Percentiles rank a stretch among this genome's conserved stretches.
These are phyloP conservation scores for Aureobasidium zeae DNA, from an alignment of 2,329 filamentous ascomycete species.

Conservation along the genomic window DNA sequence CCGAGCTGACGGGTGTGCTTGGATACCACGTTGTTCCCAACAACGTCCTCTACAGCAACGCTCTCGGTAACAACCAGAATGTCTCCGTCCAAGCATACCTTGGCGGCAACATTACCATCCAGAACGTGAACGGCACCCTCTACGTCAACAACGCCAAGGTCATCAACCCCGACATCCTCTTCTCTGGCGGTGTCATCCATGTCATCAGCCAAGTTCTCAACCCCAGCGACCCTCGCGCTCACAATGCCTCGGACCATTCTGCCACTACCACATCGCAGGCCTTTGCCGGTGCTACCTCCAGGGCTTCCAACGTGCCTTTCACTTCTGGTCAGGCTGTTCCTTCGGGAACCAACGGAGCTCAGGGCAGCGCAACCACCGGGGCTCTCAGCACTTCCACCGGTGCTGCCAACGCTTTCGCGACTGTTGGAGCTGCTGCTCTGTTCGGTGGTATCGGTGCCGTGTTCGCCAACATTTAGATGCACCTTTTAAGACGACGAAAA, in stretches of 20 bases:
- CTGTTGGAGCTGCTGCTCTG: slow-evolving; percentile 39
- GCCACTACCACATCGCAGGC: slow-evolving; percentile 44
- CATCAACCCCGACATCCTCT: slow-evolving; percentile 33
- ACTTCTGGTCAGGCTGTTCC: slow-evolving; percentile 45
- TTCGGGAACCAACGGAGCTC: slow-evolving; percentile 30
- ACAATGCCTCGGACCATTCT: slow-evolving; percentile 12
- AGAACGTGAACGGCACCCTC: slow-evolving; percentile 28
- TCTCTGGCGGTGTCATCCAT: slow-evolving; percentile 40
- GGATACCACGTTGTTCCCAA: slow-evolving; percentile 56
- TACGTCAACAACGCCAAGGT: slow-evolving; percentile 39
- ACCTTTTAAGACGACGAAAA: too few relatives aligned
- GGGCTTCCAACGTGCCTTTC: slow-evolving; percentile 42
- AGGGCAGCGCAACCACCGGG: slow-evolving; percentile 18
- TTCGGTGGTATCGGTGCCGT: slow-evolving; percentile 36
- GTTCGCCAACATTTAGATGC: slow-evolving; percentile 21
- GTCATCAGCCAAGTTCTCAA: slow-evolving; percentile 53
- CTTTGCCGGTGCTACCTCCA: slow-evolving; percentile 44
- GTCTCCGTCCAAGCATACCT: slow-evolving; percentile 28
- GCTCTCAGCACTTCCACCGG: slow-evolving; percentile 22
- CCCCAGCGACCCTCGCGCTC: slow-evolving; percentile 39
- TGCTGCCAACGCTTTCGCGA: slow-evolving; percentile 28
- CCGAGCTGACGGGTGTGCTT: slow-evolving; percentile 45
- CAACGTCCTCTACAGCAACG: slow-evolving; percentile 43
- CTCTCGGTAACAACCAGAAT: slow-evolving; percentile 12
- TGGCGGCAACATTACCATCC: slow-evolving; percentile 34